A percentile compares a stretch with the other conserved stretches of the same genome.
Evolutionary conservation across 345 rosid species (phyloP).

Genomic region (Xanthoceras sorbifolium): DNA sequence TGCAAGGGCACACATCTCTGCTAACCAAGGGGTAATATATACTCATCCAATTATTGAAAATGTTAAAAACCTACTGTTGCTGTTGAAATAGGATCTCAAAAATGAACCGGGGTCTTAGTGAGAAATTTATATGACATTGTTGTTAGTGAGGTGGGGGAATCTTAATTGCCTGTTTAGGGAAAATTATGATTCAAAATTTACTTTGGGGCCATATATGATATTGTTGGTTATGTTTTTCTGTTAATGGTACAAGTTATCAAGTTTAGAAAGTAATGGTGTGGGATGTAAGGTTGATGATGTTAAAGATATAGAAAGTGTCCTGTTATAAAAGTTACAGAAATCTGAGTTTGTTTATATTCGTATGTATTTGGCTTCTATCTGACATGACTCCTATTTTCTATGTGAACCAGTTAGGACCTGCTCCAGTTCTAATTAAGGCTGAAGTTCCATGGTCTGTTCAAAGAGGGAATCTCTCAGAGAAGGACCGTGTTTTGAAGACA

Average conservation of each 20-base stretch:
- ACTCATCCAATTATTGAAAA: background rate
- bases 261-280: too few relatives aligned
- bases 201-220: background rate
- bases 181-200: background rate
- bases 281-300: too few relatives aligned
- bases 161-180: background rate
- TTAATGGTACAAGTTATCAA: background rate
- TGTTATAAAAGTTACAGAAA: background rate
- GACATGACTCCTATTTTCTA: background rate
- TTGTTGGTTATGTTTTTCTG: background rate
- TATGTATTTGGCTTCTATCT: constrained; percentile 10
- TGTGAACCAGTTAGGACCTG: constrained; percentile 58
- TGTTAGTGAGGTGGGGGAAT: background rate
- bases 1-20: constrained; percentile 41
- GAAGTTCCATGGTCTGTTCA: constrained; percentile 74
- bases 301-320: constrained; percentile 1
- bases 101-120: background rate
- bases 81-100: background rate
- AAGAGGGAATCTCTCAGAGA: constrained; percentile 59
- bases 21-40: constrained; percentile 55
- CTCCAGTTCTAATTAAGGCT: constrained; percentile 61
- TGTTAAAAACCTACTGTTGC: background rate
- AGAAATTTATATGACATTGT: background rate
- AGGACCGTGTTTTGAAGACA: constrained; percentile 60
- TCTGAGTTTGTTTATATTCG: background rate